Conservation (phyloP, 441 rosid species). For the Viola pubescens region DNA sequence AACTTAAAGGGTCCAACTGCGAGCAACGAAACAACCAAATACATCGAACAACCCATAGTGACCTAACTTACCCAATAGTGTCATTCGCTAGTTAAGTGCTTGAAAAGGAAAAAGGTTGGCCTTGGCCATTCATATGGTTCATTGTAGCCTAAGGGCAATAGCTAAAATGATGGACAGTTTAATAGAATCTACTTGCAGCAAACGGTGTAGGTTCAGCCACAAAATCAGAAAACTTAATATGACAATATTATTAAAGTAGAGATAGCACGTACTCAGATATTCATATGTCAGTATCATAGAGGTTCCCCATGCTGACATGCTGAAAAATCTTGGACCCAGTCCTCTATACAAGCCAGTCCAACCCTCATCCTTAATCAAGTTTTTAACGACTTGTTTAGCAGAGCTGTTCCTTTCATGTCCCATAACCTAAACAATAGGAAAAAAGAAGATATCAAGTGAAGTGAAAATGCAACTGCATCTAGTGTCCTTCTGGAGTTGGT, state of each 20-base stretch:
- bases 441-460: conserved; percentile 7
- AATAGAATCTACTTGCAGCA: background rate
- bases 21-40: too few species aligned
- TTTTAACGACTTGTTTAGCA: conserved; percentile 57
- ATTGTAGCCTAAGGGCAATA: too few species aligned
- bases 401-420: conserved; percentile 73
- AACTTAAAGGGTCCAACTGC: too few species aligned
- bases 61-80: too few species aligned
- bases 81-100: too few species aligned
- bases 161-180: too few species aligned
- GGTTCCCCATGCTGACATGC: conserved; percentile 98
- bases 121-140: too few species aligned
- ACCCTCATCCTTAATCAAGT: conserved; percentile 76
- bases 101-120: too few species aligned
- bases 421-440: conserved; percentile 49
- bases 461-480: background rate
- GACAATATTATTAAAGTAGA: conserved; percentile 7
- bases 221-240: background rate
- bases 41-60: too few species aligned
- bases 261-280: conserved; percentile 62
- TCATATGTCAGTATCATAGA: conserved; percentile 91
- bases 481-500: too few species aligned
- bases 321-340: conserved; percentile 85
- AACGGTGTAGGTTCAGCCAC: background rate
- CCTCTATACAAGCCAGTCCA: conserved; percentile 90